These are phyloP conservation scores for Mycena crocata DNA, from an alignment of 768 basidiomycete genomes.

Conservation along the genomic window DNA sequence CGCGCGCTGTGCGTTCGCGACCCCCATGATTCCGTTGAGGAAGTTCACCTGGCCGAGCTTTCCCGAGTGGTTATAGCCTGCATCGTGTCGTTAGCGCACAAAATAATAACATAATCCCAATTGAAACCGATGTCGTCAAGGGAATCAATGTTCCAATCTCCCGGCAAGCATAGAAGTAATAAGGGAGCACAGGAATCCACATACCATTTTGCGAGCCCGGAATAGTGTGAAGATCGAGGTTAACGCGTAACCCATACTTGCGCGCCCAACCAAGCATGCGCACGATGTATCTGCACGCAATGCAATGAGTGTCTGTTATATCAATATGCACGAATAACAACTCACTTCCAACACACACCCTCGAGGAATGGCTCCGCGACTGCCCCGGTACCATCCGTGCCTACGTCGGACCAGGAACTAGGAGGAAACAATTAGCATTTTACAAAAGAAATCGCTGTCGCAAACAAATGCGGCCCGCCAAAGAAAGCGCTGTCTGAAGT, in stretches of 20 bases:
- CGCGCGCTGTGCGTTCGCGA: constrained; percentile 76
- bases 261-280: constrained; percentile 73
- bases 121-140: too few relatives aligned
- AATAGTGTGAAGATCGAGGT: constrained; percentile 72
- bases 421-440: too few relatives aligned
- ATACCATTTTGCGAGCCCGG: constrained; percentile 72
- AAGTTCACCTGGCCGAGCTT: constrained; percentile 64
- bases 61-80: constrained; percentile 60
- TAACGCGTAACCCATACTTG: constrained; percentile 77
- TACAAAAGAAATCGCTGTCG: too few relatives aligned
- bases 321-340: too few relatives aligned
- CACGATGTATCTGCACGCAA: constrained; percentile 60
- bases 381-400: constrained; percentile 10
- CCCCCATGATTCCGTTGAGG: constrained; percentile 69
- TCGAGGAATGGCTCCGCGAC: constrained; percentile 71
- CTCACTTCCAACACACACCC: constrained; percentile 64
- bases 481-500: too few relatives aligned
- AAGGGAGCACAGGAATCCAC: not conserved
- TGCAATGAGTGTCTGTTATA: not conserved
- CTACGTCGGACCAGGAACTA: too few relatives aligned
- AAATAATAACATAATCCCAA: too few relatives aligned
- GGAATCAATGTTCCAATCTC: too few relatives aligned
- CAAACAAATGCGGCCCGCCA: too few relatives aligned
- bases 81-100: not conserved
- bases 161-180: too few relatives aligned